Evolutionary conservation across 495 filamentous ascomycete species (phyloP), one percentile per base, ranked within the genome.

Genomic region (Lasiosphaeris hirsuta): DNA sequence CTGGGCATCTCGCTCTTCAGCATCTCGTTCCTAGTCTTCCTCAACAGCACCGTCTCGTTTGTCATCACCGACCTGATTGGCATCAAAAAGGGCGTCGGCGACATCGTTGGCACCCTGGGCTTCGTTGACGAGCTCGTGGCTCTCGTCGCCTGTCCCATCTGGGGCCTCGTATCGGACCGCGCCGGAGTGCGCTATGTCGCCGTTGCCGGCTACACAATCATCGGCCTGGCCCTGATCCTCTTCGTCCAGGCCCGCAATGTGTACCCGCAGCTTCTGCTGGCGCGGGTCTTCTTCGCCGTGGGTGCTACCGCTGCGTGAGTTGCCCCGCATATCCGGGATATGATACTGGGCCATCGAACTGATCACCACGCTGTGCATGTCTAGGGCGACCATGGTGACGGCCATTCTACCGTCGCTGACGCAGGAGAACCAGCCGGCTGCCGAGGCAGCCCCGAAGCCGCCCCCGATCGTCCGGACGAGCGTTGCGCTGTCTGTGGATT

Each of bases 1-100:
- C 75, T 94, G 45, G 90, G 85, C 56, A 89, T 97, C 60, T 91
- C 90, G 48, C 86, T 96, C 19, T 97, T 96, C 78, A 93, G 88
- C 62, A 99, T 99, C 64, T 88, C 90, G 36, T 96, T 97, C 76
- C 84, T 99, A 53, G 94, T 99, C 47, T 99, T 97, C 77, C 86
- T 99, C 62, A 99, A 97, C 75, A 88, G 87, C 62, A 88, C 88
- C 63, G 78, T 97, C 55, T 93, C 90, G 35, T 99, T 97, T 72
- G 90, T 97, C 50, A 88, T 97, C 60, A 96, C 92, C 7, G 89
- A 96, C 70, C 77, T 96, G 38, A 84, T 99, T 54, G 89, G 89
- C 45, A 75, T 90, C 39, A 82, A 82, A 63, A 70, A 84, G 45
- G 81, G 84, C 49, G 90, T 96, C 30, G 94, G 94, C 34, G 86